Percentiles rank a stretch among this genome's conserved stretches.
Conservation (phyloP, 257 asterid species). For the Scutellaria minor region DNA sequence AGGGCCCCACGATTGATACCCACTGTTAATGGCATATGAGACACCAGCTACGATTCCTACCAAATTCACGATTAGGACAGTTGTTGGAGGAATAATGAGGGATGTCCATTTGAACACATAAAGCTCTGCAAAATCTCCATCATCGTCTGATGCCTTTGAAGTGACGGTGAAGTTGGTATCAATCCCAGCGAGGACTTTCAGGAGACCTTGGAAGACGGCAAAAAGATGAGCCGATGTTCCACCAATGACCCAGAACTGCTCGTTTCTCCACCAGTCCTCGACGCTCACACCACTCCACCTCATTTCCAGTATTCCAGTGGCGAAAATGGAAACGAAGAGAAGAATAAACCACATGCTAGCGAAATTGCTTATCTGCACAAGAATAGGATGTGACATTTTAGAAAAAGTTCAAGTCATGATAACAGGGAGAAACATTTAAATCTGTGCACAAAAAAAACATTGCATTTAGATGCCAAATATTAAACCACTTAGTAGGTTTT, state of each 20-base stretch:
- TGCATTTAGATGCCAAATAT: no score
- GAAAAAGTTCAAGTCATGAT: no score
- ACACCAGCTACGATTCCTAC: slow-evolving; percentile 93
- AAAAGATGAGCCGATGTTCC: slow-evolving; percentile 97
- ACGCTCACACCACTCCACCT: slow-evolving; percentile 89
- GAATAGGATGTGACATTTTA: neutral
- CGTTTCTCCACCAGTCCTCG: slow-evolving; percentile 98
- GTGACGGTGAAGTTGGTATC: slow-evolving; percentile 93
- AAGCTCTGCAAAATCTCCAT: slow-evolving; percentile 78
- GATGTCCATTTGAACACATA: slow-evolving; percentile 93
- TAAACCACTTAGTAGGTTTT: no score
- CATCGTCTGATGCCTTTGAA: slow-evolving; percentile 80
- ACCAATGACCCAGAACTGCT: slow-evolving; percentile 98
- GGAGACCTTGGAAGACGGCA: slow-evolving; percentile 93
- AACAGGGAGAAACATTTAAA: no score
- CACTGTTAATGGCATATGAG: slow-evolving; percentile 82
- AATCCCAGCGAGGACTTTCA: slow-evolving; percentile 87
- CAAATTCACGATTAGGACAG: slow-evolving; percentile 74
- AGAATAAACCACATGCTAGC: slow-evolving; percentile 91
- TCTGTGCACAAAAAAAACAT: no score
- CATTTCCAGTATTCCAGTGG: slow-evolving; percentile 84
- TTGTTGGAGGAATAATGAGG: slow-evolving; percentile 88
- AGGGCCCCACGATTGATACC: slow-evolving; percentile 95
- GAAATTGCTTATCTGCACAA: slow-evolving; percentile 80
- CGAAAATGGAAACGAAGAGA: slow-evolving; percentile 74